These are phyloP conservation scores for Mucor saturninus DNA, from an alignment of 371 early-diverging fungal species.

Conservation along the genomic window DNA sequence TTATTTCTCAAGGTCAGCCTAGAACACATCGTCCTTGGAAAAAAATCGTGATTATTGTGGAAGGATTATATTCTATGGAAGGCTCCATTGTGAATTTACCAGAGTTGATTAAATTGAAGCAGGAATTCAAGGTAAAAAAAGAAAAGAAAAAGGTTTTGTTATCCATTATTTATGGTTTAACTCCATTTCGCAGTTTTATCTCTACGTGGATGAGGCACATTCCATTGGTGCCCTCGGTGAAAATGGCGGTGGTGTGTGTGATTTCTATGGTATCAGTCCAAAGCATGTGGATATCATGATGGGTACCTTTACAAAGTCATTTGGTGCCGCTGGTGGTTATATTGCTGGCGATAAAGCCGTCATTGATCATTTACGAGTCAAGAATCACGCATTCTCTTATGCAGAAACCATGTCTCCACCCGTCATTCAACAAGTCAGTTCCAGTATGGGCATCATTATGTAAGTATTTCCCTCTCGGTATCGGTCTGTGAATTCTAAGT, in stretches of 20 bases:
- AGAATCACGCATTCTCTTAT: constrained; percentile 87
- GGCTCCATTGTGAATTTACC: constrained; percentile 95
- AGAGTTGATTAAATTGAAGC: constrained; percentile 90
- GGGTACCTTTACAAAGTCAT: constrained; percentile 99
- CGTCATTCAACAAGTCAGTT: constrained; percentile 91
- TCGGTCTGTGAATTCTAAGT: not conserved
- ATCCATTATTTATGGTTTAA: not conserved
- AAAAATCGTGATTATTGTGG: constrained; percentile 98
- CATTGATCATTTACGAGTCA: constrained; percentile 85
- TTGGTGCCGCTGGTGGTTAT: constrained; percentile 99
- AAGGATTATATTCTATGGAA: constrained; percentile 99
- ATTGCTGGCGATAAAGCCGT: constrained; percentile 82
- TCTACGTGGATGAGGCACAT: constrained; percentile 99
- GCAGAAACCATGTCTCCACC: constrained; percentile 94
- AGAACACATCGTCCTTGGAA: constrained; percentile 99
- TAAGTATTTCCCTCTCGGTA: constrained; percentile 6
- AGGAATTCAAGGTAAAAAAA: constrained; percentile 84
- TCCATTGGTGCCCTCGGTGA: constrained; percentile 97
- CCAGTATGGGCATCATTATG: constrained; percentile 83
- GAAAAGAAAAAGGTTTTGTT: constrained; percentile 64
- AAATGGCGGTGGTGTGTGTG: constrained; percentile 95
- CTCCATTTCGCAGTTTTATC: constrained; percentile 74
- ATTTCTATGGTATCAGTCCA: constrained; percentile 91
- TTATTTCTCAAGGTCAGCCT: constrained; percentile 98
- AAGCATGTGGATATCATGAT: constrained; percentile 95